These are phyloP conservation scores for Cercophora sp. DNA, from an alignment of 495 filamentous ascomycete species.

Conservation along the genomic window DNA sequence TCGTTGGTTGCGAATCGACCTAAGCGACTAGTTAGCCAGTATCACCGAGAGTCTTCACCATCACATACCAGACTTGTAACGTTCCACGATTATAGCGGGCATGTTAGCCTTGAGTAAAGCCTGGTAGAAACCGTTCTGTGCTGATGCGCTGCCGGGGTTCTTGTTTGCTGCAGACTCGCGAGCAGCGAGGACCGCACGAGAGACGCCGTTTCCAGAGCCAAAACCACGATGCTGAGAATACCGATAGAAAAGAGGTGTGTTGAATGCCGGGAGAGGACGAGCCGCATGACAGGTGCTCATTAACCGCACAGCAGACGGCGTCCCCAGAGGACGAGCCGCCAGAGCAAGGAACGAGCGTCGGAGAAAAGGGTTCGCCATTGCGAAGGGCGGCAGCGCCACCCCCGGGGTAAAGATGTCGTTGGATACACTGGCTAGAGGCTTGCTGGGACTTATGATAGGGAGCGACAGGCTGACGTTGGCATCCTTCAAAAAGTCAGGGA, in stretches of 20 bases:
- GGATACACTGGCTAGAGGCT: constrained; percentile 14
- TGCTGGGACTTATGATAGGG: constrained; percentile 17
- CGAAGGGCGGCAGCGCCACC: constrained; percentile 28
- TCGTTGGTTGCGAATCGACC: constrained; percentile 71
- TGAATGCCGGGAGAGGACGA: constrained; percentile 3
- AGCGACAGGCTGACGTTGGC: constrained; percentile 16
- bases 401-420: constrained; percentile 25
- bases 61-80: constrained; percentile 66
- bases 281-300: constrained; percentile 28
- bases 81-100: constrained; percentile 84
- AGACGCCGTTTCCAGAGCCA: constrained; percentile 34
- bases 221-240: constrained; percentile 32
- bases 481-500: constrained; percentile 42
- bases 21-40: not conserved
- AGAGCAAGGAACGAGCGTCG: constrained; percentile 24
- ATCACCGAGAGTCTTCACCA: not conserved
- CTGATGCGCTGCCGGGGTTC: constrained; percentile 76
- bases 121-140: constrained; percentile 91
- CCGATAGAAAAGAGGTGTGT: not conserved
- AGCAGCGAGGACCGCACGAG: constrained; percentile 47
- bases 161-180: constrained; percentile 85
- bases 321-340: constrained; percentile 20
- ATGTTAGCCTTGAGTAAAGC: constrained; percentile 86
- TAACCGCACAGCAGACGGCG: constrained; percentile 20
- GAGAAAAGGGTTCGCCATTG: constrained; percentile 36